Evolutionary conservation across 495 filamentous ascomycete species (phyloP), one percentile per base, ranked within the genome.

Genomic region (Platismatia glauca): DNA sequence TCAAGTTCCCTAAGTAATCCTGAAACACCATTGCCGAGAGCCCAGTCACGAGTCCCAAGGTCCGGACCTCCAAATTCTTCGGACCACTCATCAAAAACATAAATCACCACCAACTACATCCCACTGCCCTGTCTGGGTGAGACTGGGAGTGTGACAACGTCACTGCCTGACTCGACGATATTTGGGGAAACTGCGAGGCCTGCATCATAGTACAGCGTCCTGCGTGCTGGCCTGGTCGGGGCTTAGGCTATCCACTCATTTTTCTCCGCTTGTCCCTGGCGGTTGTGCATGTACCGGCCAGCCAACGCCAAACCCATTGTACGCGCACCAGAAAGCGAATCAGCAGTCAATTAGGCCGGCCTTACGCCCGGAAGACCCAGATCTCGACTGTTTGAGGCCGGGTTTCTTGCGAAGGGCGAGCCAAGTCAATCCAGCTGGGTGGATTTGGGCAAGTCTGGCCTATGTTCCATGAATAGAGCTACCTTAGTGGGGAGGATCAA

Each of bases 261-360:
- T 62, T 52, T 58, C 56, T 62, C 59, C 68, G 68, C 68, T 70
- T 70, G 59, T 70, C 64, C 63, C 68, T 65, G 58, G 68, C 68
- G 68, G 61, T 52, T 65, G 60, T 68, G 59, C 48, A 58, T 37
- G 57, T 50, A 64, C 60, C 48, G 64, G 57, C 63, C 60, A 37
- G 24, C 50, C 57, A 61, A 55, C 64, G 64, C 63, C 56, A 57
- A 41, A 31, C 59, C 55, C 55, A 44, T 58, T 34, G 58, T 59
- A 61, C 64, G 59, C 64, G 15, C 53, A 57, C 61, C 66, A 44
- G 13, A 44, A 39, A 35, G 56, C 41, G 52, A 59, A 59, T 66
- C 60, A 53, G 63, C 41, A 48, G 39, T 44, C 58, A 24, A 67
- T 55, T 61, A 67, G 52, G 50, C 41, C 60, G 52, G 48, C 66